Conservation (phyloP, 257 asterid genomes). For the Solanum verrucosum region DNA sequence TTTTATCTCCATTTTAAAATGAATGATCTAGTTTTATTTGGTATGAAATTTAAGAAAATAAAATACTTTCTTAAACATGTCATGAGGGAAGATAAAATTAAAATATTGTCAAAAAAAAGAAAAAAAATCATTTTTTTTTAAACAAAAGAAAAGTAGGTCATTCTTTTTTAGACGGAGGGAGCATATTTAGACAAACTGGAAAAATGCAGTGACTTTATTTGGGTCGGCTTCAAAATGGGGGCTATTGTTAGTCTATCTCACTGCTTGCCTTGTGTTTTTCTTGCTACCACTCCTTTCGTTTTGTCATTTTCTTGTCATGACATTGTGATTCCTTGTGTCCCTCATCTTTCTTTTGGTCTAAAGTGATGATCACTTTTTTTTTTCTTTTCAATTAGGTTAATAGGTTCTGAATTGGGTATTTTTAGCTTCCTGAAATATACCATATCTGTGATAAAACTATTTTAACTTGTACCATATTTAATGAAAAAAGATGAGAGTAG, state of each 20-base stretch:
- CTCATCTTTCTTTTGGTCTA: background rate
- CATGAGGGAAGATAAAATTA: accelerated
- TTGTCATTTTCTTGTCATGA: background rate
- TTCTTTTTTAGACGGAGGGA: too few relatives aligned
- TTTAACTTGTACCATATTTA: background rate
- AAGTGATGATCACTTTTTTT: background rate
- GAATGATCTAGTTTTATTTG: too few relatives aligned
- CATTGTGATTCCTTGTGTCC: background rate
- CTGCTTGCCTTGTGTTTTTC: background rate
- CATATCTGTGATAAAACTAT: background rate
- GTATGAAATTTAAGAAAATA: too few relatives aligned
- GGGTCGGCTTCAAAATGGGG: background rate
- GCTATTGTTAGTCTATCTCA: background rate
- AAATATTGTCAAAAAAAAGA: accelerated
- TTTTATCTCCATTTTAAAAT: too few relatives aligned
- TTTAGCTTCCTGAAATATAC: background rate
- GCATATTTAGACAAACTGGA: background rate
- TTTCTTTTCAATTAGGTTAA: background rate
- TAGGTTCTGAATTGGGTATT: background rate
- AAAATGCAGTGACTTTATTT: background rate
- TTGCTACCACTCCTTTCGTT: background rate
- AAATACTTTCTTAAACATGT: too few relatives aligned
- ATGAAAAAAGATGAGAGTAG: background rate
- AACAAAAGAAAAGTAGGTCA: too few relatives aligned
- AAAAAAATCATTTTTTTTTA: accelerated